Evolutionary conservation across 768 basidiomycete genomes (phyloP), one percentile per base, ranked within the genome.

Genomic region (Mycena crocata): DNA sequence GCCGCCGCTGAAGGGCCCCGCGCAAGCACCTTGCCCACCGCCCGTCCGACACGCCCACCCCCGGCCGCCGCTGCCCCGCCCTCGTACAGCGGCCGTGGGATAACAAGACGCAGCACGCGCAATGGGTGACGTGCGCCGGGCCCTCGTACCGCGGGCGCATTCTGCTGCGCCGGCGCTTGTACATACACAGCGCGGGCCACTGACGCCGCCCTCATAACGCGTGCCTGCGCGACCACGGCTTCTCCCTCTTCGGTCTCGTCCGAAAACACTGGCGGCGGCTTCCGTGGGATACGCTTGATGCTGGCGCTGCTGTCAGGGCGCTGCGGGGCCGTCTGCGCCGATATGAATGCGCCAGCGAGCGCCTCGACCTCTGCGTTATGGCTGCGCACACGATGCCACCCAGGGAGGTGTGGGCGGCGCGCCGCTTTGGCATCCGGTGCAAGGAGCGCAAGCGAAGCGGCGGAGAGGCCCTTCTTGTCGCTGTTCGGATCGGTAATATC

Each of bases 1-100:
- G 12, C 17, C 30, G 26, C 57, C 17, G 28, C 21, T n/a, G n/a
- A n/a, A n/a, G n/a, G n/a, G n/a, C 59, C 59, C 2, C 56, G 37
- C 42, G 46, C 46, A 7, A 70, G 24, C 28, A 70, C 39, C 2
- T 40, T 42, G 13, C 42, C 69, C 32, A 70, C 62, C 57, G 65
- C 69, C 19, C 62, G 57, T 40, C 69, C 69, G 7, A 70, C 58
- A 15, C 65, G 62, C 35, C 48, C 68, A 4, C 67, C 64, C 13
- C 68, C 68, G 40, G 39, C 69, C n/a, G 45, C 62, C 24, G 37
- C 56, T 40, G 54, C 63, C 13, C 64, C 64, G 45, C 48, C 64
- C 48, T 70, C 69, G 26, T 70, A 70, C 44, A 70, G 34, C 57
- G 69, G 69, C 3, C 62, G 35, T 26, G 62, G 62, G 9, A 70